Evolutionary conservation across 768 basidiomycete species (phyloP), one percentile per base, ranked within the genome.

Genomic region (Pleurotus salmoneostramineus): DNA sequence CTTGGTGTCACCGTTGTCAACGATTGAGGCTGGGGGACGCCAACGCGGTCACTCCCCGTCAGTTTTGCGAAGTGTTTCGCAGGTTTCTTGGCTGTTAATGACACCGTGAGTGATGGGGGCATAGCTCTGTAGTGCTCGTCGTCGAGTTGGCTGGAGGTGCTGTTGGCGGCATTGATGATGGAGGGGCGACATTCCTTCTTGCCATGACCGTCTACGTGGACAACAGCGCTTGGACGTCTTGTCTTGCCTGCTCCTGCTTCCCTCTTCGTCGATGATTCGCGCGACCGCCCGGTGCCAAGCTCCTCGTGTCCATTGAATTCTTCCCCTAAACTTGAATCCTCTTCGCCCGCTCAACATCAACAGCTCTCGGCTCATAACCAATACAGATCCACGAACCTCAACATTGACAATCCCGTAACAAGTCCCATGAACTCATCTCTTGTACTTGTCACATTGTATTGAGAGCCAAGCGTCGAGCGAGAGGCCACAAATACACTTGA

Each of bases 401-500:
- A 76, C 80, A 54, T 79, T 71, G 10, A 75, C 72, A 60, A 89
- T 85, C 48, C 76, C 81, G 62, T 89, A 89, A 71, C 94, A 95
- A 6, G 83, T 84, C 5, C 83, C 85, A 72, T 95, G 93, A 63
- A 87, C 88, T 92, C 93, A 95, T 40, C 87, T 81, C 17, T 79
- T 81, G 67, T 93, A 95, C 50, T 74, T 68, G 69, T 95, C 93
- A 72, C 93, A 95, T 7, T 88, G 89, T 61, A 95, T 90, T 8
- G 85, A 88, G 69, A 88, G 90, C 17, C 92, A 91, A 68, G 93
- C 91, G 71, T 93, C 93, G 65, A 83, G 78, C 48, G 77, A 72
- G 60, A 82, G 81, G 5, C 83, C 84, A 69, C 92, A 95, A 58
- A 92, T 88, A 68, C 93, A 95, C 46, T 77, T 74, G 55, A 87